Conservation (phyloP, 208 protist genomes). For the Wallacemonas rigidus region DNA sequence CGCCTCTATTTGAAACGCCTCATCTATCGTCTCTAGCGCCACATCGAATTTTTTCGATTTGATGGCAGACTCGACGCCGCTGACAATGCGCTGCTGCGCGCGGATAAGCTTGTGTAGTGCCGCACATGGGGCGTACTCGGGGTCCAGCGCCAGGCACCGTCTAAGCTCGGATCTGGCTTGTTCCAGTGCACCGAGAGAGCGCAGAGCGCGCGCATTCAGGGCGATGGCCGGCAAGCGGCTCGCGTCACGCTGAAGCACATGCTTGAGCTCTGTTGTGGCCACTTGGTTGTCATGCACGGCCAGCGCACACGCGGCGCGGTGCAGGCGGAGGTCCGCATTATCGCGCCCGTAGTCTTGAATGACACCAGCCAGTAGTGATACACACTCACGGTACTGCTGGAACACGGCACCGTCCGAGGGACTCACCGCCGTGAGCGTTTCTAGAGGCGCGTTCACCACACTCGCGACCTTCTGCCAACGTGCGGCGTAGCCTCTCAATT, state of each 20-base stretch:
- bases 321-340: slow-evolving; percentile 77
- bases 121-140: slow-evolving; percentile 80
- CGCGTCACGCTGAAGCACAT: slow-evolving; percentile 62
- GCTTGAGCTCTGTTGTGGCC: slow-evolving; percentile 72
- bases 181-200: slow-evolving; percentile 71
- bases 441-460: slow-evolving; percentile 32
- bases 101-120: slow-evolving; percentile 64
- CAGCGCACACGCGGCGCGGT: slow-evolving; percentile 81
- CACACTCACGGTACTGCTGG: slow-evolving; percentile 49
- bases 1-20: slow-evolving; percentile 45
- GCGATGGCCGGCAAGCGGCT: slow-evolving; percentile 75
- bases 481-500: slow-evolving; percentile 41
- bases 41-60: slow-evolving; percentile 52
- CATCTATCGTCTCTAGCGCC: slow-evolving; percentile 48
- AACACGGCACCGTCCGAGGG: slow-evolving; percentile 9
- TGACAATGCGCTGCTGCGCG: slow-evolving; percentile 55
- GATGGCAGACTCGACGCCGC: slow-evolving; percentile 32
- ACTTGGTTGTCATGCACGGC: slow-evolving; percentile 48
- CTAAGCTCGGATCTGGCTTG: slow-evolving; percentile 67
- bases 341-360: slow-evolving; percentile 74
- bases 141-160: slow-evolving; percentile 83
- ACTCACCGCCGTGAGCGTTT: slow-evolving; percentile 9
- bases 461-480: slow-evolving; percentile 45
- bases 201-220: slow-evolving; percentile 73
- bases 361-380: slow-evolving; percentile 49